phyloP scores from a whole-genome alignment of 495 filamentous ascomycete genomes.

The Penicillium macrosclerotiorum region DNA sequence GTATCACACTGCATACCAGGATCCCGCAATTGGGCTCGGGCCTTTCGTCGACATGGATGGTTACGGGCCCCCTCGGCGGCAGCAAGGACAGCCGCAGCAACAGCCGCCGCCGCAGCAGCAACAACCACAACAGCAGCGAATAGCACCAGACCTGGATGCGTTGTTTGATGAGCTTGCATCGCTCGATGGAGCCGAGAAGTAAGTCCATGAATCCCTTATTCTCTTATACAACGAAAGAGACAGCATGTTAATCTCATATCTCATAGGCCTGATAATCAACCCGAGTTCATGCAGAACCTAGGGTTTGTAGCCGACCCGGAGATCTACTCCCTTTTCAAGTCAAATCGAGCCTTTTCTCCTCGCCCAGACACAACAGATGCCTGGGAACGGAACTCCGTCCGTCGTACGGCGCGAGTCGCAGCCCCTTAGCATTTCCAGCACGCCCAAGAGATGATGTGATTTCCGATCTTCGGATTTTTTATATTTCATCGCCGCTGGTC shows the following conservation, averaged over 20 bases:
- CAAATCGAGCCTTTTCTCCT: slow-evolving; percentile 41
- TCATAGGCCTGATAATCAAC: slow-evolving; percentile 35
- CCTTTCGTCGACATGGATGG: slow-evolving; percentile 35
- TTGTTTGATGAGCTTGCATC: slow-evolving; percentile 45
- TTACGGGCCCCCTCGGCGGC: slow-evolving; percentile 28
- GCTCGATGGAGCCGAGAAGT: slow-evolving; percentile 43
- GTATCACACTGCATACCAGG: slow-evolving; percentile 31
- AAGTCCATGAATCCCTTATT: neutral
- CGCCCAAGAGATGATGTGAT: slow-evolving; percentile 19
- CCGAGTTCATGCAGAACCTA: slow-evolving; percentile 46
- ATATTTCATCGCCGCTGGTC: neutral
- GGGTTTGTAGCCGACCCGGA: slow-evolving; percentile 42
- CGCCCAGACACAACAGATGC: slow-evolving; percentile 32
- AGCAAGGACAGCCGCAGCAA: too few species aligned
- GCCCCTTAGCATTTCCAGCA: slow-evolving; percentile 12
- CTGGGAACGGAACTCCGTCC: slow-evolving; percentile 17
- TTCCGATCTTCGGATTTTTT: neutral
- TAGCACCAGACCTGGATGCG: slow-evolving; percentile 43
- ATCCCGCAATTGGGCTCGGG: slow-evolving; percentile 28
- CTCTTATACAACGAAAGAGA: neutral
- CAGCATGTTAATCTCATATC: slow-evolving; percentile 3
- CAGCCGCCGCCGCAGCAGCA: too few species aligned
- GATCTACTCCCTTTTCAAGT: slow-evolving; percentile 35
- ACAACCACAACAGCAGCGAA: slow-evolving; percentile 28
- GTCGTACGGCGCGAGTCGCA: slow-evolving; percentile 26